These are phyloP conservation scores for Penicillium paxilli DNA, from an alignment of 495 filamentous ascomycete genomes.

Conservation along the genomic window DNA sequence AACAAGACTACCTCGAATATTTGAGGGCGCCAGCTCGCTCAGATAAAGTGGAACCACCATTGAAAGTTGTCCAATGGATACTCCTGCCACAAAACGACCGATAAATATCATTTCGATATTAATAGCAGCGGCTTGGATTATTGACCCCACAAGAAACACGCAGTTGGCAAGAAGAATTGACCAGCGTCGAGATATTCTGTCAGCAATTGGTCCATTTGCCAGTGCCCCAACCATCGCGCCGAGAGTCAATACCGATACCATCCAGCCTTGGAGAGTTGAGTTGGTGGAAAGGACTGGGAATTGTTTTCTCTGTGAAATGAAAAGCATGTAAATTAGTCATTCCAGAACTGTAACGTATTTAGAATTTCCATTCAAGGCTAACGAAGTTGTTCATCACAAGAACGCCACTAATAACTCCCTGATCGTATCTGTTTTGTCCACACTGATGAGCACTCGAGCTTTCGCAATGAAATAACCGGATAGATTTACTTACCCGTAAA, in stretches of 20 bases:
- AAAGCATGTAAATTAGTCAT: too few relatives aligned
- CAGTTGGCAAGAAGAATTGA: conserved; percentile 61
- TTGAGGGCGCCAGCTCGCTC: conserved; percentile 38
- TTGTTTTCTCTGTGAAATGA: neutral
- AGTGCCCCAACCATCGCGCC: conserved; percentile 66
- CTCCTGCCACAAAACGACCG: conserved; percentile 67
- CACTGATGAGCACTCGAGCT: too few relatives aligned
- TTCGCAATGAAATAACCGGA: neutral
- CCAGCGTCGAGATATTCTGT: conserved; percentile 68
- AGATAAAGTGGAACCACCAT: conserved; percentile 50
- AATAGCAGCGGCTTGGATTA: conserved; percentile 58
- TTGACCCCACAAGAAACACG: conserved; percentile 68
- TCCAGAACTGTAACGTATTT: too few relatives aligned
- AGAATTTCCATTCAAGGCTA: neutral
- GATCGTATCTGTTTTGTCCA: neutral
- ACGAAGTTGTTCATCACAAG: conserved; percentile 9
- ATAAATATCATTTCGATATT: conserved; percentile 56
- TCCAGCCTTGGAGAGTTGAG: conserved; percentile 47
- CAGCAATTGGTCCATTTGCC: conserved; percentile 66
- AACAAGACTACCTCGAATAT: conserved; percentile 64
- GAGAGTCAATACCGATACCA: conserved; percentile 72
- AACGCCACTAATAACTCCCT: conserved; percentile 4
- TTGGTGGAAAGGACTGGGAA: conserved; percentile 2
- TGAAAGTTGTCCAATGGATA: conserved; percentile 7
- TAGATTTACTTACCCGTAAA: neutral